Base-by-base conservation (phyloP, 805 yeast species). In the Candida boleticola region DNA sequence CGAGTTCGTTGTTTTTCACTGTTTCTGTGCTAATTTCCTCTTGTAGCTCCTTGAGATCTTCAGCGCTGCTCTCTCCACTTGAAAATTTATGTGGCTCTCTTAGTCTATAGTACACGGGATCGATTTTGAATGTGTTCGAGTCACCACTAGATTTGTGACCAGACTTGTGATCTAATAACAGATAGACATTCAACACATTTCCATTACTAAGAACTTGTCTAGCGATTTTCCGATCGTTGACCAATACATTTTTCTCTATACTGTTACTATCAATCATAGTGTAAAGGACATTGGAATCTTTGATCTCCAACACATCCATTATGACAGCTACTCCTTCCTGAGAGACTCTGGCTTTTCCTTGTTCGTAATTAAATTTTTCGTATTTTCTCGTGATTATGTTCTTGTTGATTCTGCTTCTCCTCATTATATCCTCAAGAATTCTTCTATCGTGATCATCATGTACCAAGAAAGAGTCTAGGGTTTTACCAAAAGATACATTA, bases 381-480 rank as follows among this genome's bases (percentile, higher is more conserved):
- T 72, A 68, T 37, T 58, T 67, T 45, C 89, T 68, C 1, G 74
- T 72, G 19, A 79, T 59, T 6, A 84, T 71, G 36, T 73, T 71
- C 34, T 63, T 62, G 44, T 61, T 55, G 3, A 58, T 37, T 10
- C 45, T 36, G 36, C 47, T 31, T 22, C 56, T 41, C 42, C 52
- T 63, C 39, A 83, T 53, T 1, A 61, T 52, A 9, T 59, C 57
- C 2, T 39, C 50, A 17, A 70, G 52, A 7, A 63, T 33, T 41
- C 50, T 51, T 34, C 81, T 71, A 56, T 92, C 98, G 22, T 71
- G 70, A 36, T 69, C 76, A 53, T 76, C 78, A 27, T 77, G 71
- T 1, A 88, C 96, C 27, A 86, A 68, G 60, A 88, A 89, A 0
- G 88, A 70, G 30, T 73, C 79, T 6, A 86, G 58, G 0, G 77